phyloP scores from a whole-genome alignment of 2,329 filamentous ascomycete species.

The Sclerotinia subarctica region DNA sequence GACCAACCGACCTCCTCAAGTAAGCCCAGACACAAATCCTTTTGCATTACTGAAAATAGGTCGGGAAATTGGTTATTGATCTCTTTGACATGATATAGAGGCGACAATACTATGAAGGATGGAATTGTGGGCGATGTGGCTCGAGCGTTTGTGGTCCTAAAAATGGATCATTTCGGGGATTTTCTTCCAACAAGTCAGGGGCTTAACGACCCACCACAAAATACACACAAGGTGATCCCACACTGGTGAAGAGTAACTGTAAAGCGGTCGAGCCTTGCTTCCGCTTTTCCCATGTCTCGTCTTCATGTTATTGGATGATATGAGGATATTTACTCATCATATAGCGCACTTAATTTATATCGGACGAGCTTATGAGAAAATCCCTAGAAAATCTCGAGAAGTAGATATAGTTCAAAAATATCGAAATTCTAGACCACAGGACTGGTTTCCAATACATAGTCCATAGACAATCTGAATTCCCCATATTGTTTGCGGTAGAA shows the following conservation, averaged over 20 bases:
- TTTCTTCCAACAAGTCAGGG: constrained; percentile 7
- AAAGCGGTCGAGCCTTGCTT: constrained; percentile 10
- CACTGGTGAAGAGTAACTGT: not conserved
- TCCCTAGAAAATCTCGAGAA: not conserved
- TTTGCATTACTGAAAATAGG: constrained; percentile 9
- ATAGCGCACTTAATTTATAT: not conserved
- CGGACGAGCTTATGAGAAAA: not conserved
- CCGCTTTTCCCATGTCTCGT: not conserved
- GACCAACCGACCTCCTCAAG: not conserved
- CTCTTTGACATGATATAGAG: not conserved
- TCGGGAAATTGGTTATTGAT: constrained; percentile 10
- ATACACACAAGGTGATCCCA: constrained; percentile 7
- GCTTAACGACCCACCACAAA: not conserved
- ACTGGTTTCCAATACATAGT: not conserved
- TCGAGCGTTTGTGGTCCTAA: constrained; percentile 13
- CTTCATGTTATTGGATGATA: not conserved
- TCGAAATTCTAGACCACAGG: not conserved
- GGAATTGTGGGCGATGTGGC: not conserved
- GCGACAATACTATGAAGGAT: not conserved
- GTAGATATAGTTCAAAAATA: not conserved
- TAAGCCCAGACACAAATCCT: not conserved
- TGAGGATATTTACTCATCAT: not conserved
- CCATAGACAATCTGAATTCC: not conserved
- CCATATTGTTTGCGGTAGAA: not conserved
- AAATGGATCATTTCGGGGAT: constrained; percentile 8